Evolutionary conservation across 2,329 filamentous ascomycete genomes (phyloP).

Genomic region (Fusarium stilboides): DNA sequence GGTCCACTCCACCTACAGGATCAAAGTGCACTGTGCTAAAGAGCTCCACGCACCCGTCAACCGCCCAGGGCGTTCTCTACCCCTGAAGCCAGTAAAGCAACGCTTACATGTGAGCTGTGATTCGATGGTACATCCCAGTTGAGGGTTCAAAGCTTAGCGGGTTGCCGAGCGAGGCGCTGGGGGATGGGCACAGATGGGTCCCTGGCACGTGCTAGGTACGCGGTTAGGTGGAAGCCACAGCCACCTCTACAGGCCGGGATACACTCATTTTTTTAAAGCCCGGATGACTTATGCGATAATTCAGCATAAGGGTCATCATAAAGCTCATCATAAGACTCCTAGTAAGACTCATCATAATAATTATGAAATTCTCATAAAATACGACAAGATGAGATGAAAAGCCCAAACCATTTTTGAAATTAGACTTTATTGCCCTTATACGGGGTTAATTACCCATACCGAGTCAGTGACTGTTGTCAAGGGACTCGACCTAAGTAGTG

Average conservation of each 20-base stretch:
- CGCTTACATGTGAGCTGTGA: slow-evolving; percentile 27
- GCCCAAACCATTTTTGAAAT: too few relatives aligned
- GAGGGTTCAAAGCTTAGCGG: slow-evolving; percentile 39
- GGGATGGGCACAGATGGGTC: slow-evolving; percentile 26
- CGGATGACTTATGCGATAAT: neutral
- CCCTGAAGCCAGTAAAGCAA: slow-evolving; percentile 44
- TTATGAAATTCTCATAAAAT: neutral
- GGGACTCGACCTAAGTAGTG: too few relatives aligned
- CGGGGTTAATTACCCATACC: too few relatives aligned
- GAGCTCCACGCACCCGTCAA: slow-evolving; percentile 21
- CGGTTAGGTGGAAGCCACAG: slow-evolving; percentile 10
- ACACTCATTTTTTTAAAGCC: neutral
- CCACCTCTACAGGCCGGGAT: slow-evolving; percentile 25
- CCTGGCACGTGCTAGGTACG: slow-evolving; percentile 28
- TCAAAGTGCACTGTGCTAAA: slow-evolving; percentile 21
- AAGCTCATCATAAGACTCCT: neutral
- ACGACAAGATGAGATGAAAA: neutral
- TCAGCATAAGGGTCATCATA: neutral
- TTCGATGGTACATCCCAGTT: slow-evolving; percentile 31
- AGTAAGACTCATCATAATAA: neutral
- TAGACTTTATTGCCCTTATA: too few relatives aligned
- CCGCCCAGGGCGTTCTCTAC: slow-evolving; percentile 32
- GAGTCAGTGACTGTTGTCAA: too few relatives aligned
- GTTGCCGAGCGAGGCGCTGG: slow-evolving; percentile 47
- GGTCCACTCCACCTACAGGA: slow-evolving; percentile 16